These are phyloP conservation scores for Aspergillus fijiensis DNA, from an alignment of 2,329 filamentous ascomycete genomes.

Conservation along the genomic window DNA sequence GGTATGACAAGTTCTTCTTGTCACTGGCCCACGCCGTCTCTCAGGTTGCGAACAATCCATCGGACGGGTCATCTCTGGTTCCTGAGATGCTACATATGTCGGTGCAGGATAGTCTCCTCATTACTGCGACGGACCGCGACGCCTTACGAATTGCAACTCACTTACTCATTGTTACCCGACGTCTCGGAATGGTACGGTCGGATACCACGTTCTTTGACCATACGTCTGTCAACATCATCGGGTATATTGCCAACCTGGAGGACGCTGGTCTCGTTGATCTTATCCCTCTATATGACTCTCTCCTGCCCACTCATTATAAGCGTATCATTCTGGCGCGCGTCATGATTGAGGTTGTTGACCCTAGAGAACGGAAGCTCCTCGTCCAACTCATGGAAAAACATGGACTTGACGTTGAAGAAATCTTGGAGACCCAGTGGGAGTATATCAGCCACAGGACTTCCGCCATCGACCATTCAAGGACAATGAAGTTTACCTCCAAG, in stretches of 20 bases:
- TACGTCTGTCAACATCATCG: slow-evolving; percentile 61
- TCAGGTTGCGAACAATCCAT: slow-evolving; percentile 29
- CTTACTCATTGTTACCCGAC: slow-evolving; percentile 64
- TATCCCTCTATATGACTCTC: slow-evolving; percentile 84
- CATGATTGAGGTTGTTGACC: slow-evolving; percentile 69
- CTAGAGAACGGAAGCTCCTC: slow-evolving; percentile 64
- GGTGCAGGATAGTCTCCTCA: slow-evolving; percentile 50
- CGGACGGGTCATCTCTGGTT: slow-evolving; percentile 33
- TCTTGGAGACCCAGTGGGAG: slow-evolving; percentile 68
- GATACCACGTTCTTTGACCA: slow-evolving; percentile 64
- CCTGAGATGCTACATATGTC: slow-evolving; percentile 49
- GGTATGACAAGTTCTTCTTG: slow-evolving; percentile 44
- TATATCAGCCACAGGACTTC: slow-evolving; percentile 40
- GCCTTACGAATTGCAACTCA: slow-evolving; percentile 69
- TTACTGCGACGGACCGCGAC: slow-evolving; percentile 52
- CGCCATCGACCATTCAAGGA: slow-evolving; percentile 33
- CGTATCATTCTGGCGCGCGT: slow-evolving; percentile 74
- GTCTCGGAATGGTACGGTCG: slow-evolving; percentile 52
- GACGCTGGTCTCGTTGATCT: slow-evolving; percentile 71
- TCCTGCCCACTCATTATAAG: slow-evolving; percentile 63
- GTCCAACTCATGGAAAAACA: slow-evolving; percentile 74
- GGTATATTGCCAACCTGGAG: slow-evolving; percentile 78
- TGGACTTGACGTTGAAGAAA: slow-evolving; percentile 68
- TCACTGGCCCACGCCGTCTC: slow-evolving; percentile 43
- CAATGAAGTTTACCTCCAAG: slow-evolving; percentile 32